Base-by-base conservation (phyloP, 2,329 filamentous ascomycete genomes). In the Alternaria brassicicola region DNA sequence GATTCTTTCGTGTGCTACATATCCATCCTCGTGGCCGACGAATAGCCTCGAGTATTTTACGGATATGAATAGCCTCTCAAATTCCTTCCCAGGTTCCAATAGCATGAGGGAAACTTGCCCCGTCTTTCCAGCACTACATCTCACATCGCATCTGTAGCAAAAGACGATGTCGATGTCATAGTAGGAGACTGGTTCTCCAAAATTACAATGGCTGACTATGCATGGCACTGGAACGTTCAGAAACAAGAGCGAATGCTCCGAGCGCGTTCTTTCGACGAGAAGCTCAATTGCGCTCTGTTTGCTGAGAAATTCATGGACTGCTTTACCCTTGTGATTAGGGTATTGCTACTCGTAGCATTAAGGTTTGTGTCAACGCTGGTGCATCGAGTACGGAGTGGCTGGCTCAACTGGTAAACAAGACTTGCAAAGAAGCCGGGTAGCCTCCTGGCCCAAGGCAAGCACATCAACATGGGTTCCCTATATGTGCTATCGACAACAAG, bases 271-370 rank as follows among this genome's bases (percentile, higher is more conserved):
- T 61, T 82, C 78, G 82, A 67, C 15, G 66, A 70, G 42, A 70
- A 68, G 56, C 55, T 70, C 53, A 61, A 72, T 46, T 64, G 64
- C 35, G 69, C 68, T 52, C 69, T 70, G 68, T 71, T 69, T 43
- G 69, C 67, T 12, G 66, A 66, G 35, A 81, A 82, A 8, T 84
- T 85, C 59, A 75, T 85, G 36, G 80, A 84, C 65, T 79, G 81
- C 26, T 78, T 80, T 10, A 73, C 74, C 9, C 78, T 78, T 21
- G 78, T 78, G 55, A 72, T 72, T 55, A 57, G n/a, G 60, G 72
- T 54, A 55, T 76, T 6, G 67, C 68, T 2, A 65, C 61, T 9
- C 64, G 69, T 45, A 65, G 67, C 10, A 71, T 73, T 59, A 75
- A 73, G 52, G 52, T 75, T 7, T 70, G 70, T 19, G 71, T 70